Evolutionary conservation across 352 stramenopile genomes (phyloP).

Genomic region (Elongisporangium prolatum): DNA sequence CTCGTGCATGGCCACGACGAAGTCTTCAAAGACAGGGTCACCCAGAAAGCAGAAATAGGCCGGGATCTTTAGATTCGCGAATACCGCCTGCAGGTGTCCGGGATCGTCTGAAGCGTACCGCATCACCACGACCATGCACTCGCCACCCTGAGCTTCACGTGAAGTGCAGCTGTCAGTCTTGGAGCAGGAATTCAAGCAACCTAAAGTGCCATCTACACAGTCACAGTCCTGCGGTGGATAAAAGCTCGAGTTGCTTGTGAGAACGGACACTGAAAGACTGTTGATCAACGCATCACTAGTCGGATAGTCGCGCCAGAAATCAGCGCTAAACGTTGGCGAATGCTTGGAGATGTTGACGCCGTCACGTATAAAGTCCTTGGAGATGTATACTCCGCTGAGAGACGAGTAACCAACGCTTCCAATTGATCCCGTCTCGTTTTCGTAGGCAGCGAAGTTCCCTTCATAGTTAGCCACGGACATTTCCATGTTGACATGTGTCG

Average conservation of each 20-base stretch:
- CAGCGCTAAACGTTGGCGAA: conserved; percentile 20
- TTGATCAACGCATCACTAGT: conserved; percentile 23
- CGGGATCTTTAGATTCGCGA: conserved; percentile 35
- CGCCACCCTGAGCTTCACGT: conserved; percentile 15
- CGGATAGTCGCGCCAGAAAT: conserved; percentile 50
- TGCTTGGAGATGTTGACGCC: conserved; percentile 13
- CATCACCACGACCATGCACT: conserved; percentile 44
- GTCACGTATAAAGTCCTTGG: conserved; percentile 24
- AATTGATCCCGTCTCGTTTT: conserved; percentile 21
- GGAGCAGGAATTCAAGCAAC: conserved; percentile 38
- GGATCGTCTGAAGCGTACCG: conserved; percentile 26
- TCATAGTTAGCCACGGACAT: conserved; percentile 2
- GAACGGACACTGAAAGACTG: conserved; percentile 13
- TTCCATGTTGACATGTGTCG: conserved; percentile 7
- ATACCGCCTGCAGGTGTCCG: conserved; percentile 34
- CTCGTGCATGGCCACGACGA: conserved; percentile 21
- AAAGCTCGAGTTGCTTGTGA: conserved; percentile 16
- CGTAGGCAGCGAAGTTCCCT: conserved; percentile 7
- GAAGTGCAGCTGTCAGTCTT: conserved; percentile 34
- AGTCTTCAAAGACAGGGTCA: conserved; percentile 11
- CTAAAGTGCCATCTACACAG: conserved; percentile 23
- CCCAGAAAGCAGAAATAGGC: conserved; percentile 43
- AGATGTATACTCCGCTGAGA: conserved; percentile 34
- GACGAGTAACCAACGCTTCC: conserved; percentile 26
- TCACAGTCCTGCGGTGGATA: conserved; percentile 19